Base-by-base conservation (phyloP, 371 early-diverging fungal species). In the Actinomortierella ambigua region DNA sequence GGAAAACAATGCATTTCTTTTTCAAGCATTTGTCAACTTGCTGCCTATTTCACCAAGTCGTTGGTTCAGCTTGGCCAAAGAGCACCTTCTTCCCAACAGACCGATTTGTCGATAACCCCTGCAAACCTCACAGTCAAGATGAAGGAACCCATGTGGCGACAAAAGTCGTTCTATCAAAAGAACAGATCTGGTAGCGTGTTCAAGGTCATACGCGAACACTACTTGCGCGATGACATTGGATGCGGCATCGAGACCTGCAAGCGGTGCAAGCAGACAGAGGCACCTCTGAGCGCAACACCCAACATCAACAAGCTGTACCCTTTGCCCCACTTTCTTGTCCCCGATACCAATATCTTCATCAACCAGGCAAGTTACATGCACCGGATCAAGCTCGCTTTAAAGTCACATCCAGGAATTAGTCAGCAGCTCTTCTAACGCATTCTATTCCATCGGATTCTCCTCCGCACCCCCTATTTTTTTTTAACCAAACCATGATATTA, bases 311-410 rank as follows among this genome's bases (percentile, higher is more conserved):
- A 77, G 40, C 59, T 76, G 24, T 69, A 84, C 56, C 70, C 66
- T 1, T 61, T 59, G 27, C 87, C 88, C 3, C 95, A 95, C 68
- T 93, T 88, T 61, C 65, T 96, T 44, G 82, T 98, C 41, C 95
- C 96, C 3, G 98, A 98, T 76, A 98, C 98, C 60, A 98, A 98
- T 77, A 91, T 95, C 13, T 90, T 98, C 54, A 89, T 91, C 70
- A 94, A 95, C 78, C 97, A 98, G 84, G 93, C 88, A 70, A 51
- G 53, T 13, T 29, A 24, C 13, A 13, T 55, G 0, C 55, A 6
- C 17, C 28, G 2, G 43, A 50, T 47, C 18, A 6, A 18, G 14
- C 41, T 29, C 23, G 34, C 18, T n/a, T 46, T n/a, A n/a, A n/a
- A 20, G 46, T 46, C 8, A 20, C 17, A 46, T 5, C 41, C 8